phyloP scores from a whole-genome alignment of 2,329 filamentous ascomycete species.

The Talaromyces verruculosus region DNA sequence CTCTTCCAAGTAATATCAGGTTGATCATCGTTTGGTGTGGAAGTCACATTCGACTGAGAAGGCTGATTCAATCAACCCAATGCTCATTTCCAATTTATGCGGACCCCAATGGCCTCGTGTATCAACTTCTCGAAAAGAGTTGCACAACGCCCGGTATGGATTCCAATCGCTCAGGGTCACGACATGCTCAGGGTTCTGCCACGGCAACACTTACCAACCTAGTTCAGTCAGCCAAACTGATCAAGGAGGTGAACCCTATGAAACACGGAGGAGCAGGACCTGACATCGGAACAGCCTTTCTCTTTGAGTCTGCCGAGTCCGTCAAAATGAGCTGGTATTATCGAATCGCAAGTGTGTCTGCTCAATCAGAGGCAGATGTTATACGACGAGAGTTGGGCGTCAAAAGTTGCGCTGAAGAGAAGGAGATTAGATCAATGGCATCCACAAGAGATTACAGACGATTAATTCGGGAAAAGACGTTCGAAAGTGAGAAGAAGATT shows the following conservation, averaged over 20 bases:
- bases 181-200: slow-evolving; percentile 28
- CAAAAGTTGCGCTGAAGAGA: neutral
- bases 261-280: slow-evolving; percentile 64
- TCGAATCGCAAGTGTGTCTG: slow-evolving; percentile 74
- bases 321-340: slow-evolving; percentile 76
- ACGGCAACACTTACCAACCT: slow-evolving; percentile 43
- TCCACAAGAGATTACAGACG: neutral
- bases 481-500: neutral
- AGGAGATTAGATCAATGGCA: slow-evolving; percentile 7
- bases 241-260: slow-evolving; percentile 58
- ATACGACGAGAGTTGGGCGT: slow-evolving; percentile 13
- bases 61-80: slow-evolving; percentile 62
- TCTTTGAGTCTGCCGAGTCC: slow-evolving; percentile 63
- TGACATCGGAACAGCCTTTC: slow-evolving; percentile 72
- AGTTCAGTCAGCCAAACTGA: slow-evolving; percentile 58
- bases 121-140: slow-evolving; percentile 67
- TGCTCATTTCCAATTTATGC: slow-evolving; percentile 74
- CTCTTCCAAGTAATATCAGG: slow-evolving; percentile 56
- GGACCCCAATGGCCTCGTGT: slow-evolving; percentile 68
- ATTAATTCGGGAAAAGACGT: neutral
- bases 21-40: slow-evolving; percentile 73
- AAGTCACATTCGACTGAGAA: slow-evolving; percentile 64
- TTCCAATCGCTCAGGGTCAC: neutral
- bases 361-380: slow-evolving; percentile 67
- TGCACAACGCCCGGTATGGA: slow-evolving; percentile 61